Base-by-base conservation (phyloP, 345 rosid species). In the Sonneratia alba region DNA sequence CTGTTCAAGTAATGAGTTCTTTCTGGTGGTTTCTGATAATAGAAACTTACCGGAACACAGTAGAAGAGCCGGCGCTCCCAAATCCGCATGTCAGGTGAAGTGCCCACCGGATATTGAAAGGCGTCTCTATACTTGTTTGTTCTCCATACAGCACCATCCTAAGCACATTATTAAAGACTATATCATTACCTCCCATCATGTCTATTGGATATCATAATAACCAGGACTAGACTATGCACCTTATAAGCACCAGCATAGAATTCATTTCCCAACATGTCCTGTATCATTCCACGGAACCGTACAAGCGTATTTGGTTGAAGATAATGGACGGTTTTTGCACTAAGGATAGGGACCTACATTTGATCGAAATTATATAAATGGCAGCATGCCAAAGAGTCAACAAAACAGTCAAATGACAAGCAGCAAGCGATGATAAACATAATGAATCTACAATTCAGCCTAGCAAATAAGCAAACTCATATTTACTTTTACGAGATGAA, bases 181-280 rank as follows among this genome's bases (percentile, higher is more conserved):
- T 59, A n/a, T 43, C 67, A 40, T 12, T 24, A 57, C 22, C 36
- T 27, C 36, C 36, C 4, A 57, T 36, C 48, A 32, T 66, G 14
- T 63, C 10, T 65, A 14, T 5, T 21, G 38, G 19, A 65, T 22
- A 55, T 40, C 19, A 72, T 18, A 72, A 32, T 2, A 64, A 22
- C 45, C 69, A 59, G 53, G 67, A 6, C 9, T 34, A 71, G 19
- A 42, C 22, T 7, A 12, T 14, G n/a, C 72, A 91, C 98, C 91
- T 86, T 91, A 69, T 77, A 85, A 77, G 93, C 93, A 79, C 99
- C 99, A 16, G 84, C 96, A 71, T 95, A 95, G 70, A 95, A 87
- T 75, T 92, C 99, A 85, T 92, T 92, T 63, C 97, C 97, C 85
- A 92, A 75, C 97, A 95, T 92, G 76, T 95, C 99, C 69, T 95